Evolutionary conservation across 2,329 filamentous ascomycete genomes (phyloP).

Genomic region (Coniochaeta sp.): DNA sequence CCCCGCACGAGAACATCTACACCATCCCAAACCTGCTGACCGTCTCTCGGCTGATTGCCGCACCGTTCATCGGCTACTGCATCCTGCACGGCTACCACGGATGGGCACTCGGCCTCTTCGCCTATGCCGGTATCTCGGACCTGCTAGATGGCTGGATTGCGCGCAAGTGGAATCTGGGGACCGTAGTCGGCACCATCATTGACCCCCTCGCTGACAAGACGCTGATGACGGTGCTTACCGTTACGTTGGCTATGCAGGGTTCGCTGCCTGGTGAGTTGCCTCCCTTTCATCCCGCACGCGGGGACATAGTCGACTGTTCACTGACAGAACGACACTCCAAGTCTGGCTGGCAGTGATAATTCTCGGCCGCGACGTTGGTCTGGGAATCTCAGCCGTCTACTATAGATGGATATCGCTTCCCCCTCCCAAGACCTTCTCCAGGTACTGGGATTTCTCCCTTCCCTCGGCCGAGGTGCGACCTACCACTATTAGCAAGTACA

Average conservation of each 20-base stretch:
- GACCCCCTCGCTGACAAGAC: slow-evolving; percentile 96
- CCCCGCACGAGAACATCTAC: slow-evolving; percentile 82
- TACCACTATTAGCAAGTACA: slow-evolving; percentile 81
- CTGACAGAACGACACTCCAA: slow-evolving; percentile 23
- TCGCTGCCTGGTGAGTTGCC: slow-evolving; percentile 62
- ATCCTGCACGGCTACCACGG: slow-evolving; percentile 76
- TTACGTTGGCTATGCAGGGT: slow-evolving; percentile 77
- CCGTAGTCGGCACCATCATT: slow-evolving; percentile 89
- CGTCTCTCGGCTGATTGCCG: slow-evolving; percentile 72
- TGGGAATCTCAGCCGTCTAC: slow-evolving; percentile 84
- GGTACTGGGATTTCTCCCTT: slow-evolving; percentile 97
- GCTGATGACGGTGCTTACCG: slow-evolving; percentile 88
- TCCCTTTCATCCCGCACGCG: background rate
- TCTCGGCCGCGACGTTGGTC: slow-evolving; percentile 75
- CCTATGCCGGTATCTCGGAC: slow-evolving; percentile 87
- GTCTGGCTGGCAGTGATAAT: slow-evolving; percentile 88
- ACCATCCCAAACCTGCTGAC: slow-evolving; percentile 94
- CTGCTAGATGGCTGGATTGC: slow-evolving; percentile 93
- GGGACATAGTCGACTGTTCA: background rate
- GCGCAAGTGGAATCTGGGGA: slow-evolving; percentile 77
- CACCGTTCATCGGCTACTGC: slow-evolving; percentile 81
- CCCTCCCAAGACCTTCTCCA: slow-evolving; percentile 80
- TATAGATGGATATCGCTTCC: slow-evolving; percentile 94
- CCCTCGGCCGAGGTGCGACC: slow-evolving; percentile 80
- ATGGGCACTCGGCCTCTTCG: slow-evolving; percentile 77